phyloP scores from a whole-genome alignment of 2,329 filamentous ascomycete genomes.

The Domatiomyces catenatus region DNA sequence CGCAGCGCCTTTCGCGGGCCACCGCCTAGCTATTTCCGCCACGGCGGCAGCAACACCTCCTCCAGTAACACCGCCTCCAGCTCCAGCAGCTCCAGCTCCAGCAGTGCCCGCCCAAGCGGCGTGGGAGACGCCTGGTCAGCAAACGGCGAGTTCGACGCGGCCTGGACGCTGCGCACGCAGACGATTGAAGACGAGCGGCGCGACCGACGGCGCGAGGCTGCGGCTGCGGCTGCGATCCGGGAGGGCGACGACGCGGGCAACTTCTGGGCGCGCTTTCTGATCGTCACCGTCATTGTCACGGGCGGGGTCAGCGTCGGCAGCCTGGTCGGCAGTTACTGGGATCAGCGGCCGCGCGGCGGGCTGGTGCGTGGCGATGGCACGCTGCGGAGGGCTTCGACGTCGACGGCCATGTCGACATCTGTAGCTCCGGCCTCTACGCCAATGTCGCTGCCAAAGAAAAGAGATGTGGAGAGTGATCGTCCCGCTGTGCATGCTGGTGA shows the following conservation, averaged over 20 bases:
- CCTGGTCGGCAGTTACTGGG: constrained; percentile 27
- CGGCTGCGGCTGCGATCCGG: constrained; percentile 21
- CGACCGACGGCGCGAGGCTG: constrained; percentile 28
- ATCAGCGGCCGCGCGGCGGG: constrained; percentile 24
- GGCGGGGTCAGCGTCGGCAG: constrained; percentile 20
- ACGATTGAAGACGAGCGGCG: constrained; percentile 42
- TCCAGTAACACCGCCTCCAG: background rate
- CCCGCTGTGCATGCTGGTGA: background rate
- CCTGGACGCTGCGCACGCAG: constrained; percentile 59
- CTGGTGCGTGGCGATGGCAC: constrained; percentile 14
- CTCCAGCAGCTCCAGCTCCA: too few species aligned
- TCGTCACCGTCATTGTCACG: constrained; percentile 26
- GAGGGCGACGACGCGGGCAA: constrained; percentile 24
- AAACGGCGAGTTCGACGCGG: constrained; percentile 53
- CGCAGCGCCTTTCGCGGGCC: constrained; percentile 66
- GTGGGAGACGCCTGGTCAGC: background rate
- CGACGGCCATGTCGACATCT: background rate
- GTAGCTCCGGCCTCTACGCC: background rate
- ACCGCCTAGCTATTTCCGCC: constrained; percentile 74
- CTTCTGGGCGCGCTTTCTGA: constrained; percentile 23
- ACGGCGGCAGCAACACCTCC: constrained; percentile 38
- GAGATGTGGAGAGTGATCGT: background rate
- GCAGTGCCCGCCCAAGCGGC: background rate
- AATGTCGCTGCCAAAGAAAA: background rate
- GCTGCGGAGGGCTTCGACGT: constrained; percentile 4